Conservation (phyloP, 345 rosid species). For the Hypericum androsaemum region DNA sequence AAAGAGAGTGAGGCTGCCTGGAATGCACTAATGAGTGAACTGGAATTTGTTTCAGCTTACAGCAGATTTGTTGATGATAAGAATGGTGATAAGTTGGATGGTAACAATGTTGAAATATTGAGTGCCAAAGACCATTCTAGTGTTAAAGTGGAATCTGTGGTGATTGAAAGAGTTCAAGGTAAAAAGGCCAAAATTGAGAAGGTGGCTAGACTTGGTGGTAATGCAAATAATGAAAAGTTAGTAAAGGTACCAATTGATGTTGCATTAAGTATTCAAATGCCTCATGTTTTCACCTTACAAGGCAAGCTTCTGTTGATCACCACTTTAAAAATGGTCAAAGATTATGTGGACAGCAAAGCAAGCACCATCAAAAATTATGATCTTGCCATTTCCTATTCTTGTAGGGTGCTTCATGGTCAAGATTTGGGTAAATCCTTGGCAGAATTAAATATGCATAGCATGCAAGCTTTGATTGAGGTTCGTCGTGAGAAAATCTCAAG, state of each 20-base stretch:
- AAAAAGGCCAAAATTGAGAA: constrained; percentile 17
- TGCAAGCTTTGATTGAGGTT: too few species aligned
- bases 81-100: too few species aligned
- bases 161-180: constrained; percentile 13
- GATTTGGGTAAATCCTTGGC: constrained; percentile 28
- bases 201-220: constrained; percentile 12
- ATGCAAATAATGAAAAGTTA: constrained; percentile 6
- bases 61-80: too few species aligned
- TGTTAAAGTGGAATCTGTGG: constrained; percentile 1
- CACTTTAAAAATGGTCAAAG: constrained; percentile 54
- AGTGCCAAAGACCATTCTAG: too few species aligned
- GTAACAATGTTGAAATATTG: too few species aligned
- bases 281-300: constrained; percentile 50
- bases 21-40: constrained; percentile 1
- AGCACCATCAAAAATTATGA: constrained; percentile 42
- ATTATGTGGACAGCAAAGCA: constrained; percentile 51
- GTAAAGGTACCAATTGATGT: constrained; percentile 38
- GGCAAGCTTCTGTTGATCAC: constrained; percentile 54
- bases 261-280: constrained; percentile 64
- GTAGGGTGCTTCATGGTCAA: constrained; percentile 64
- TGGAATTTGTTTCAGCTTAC: neutral
- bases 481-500: too few species aligned
- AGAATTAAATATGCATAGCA: too few species aligned
- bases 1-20: too few species aligned
- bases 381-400: constrained; percentile 84